Percentiles rank a stretch among this genome's conserved stretches.
These are phyloP conservation scores for Candida pseudoglaebosa DNA, from an alignment of 805 yeast genomes.

Conservation along the genomic window DNA sequence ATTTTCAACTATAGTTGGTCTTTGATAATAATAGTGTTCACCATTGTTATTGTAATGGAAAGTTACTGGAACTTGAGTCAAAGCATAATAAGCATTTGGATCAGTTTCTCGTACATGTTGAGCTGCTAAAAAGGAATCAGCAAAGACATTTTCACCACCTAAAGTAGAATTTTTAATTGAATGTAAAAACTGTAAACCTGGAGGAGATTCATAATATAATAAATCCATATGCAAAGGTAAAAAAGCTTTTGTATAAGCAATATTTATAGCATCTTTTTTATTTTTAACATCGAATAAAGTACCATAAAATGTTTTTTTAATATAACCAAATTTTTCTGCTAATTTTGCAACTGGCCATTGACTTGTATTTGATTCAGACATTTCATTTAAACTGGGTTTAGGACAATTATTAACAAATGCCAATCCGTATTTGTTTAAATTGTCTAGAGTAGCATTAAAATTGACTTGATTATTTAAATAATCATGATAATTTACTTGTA, in stretches of 20 bases:
- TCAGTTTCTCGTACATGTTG: conserved; percentile 50
- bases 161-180: conserved; percentile 48
- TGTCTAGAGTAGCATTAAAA: conserved; percentile 38
- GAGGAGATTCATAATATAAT: conserved; percentile 74
- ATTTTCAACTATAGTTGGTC: conserved; percentile 63
- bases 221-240: conserved; percentile 78
- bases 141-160: conserved; percentile 69
- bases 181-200: conserved; percentile 72
- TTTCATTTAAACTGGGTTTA: conserved; percentile 23
- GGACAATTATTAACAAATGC: conserved; percentile 54
- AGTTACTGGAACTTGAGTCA: conserved; percentile 60
- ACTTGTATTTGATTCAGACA: conserved; percentile 40
- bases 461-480: conserved; percentile 30
- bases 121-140: conserved; percentile 68
- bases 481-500: conserved; percentile 33
- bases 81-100: conserved; percentile 59
- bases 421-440: conserved; percentile 55
- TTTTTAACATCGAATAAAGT: conserved; percentile 62
- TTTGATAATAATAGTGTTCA: conserved; percentile 55
- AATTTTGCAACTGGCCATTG: conserved; percentile 37
- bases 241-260: conserved; percentile 62
- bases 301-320: conserved; percentile 71
- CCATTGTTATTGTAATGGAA: conserved; percentile 63
- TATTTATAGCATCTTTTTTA: conserved; percentile 51
- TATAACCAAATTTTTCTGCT: conserved; percentile 58